Conservation (phyloP, 305 asterid species). For the Fraxinus paxiana region DNA sequence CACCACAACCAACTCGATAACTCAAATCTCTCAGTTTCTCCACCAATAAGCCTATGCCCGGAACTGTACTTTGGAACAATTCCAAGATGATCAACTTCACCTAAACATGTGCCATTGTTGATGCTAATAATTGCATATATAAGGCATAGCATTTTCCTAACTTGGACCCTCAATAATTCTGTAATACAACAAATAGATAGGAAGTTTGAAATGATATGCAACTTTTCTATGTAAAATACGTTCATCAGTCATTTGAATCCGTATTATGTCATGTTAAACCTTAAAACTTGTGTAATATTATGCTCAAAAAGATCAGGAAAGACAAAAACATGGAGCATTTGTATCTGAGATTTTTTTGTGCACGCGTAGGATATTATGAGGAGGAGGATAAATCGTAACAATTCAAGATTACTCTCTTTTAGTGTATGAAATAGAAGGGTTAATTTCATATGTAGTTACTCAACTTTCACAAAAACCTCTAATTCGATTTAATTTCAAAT, state of each 20-base stretch:
- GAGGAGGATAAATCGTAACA: neutral
- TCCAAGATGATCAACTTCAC: conserved; percentile 4
- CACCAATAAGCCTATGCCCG: conserved; percentile 25
- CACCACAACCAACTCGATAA: conserved; percentile 5
- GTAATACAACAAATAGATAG: conserved; percentile 25
- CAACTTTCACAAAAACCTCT: neutral
- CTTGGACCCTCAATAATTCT: conserved; percentile 36
- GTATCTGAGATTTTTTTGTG: neutral
- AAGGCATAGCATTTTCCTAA: conserved; percentile 11
- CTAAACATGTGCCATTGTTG: conserved; percentile 22
- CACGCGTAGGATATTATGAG: neutral
- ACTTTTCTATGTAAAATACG: neutral
- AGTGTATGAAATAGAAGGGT: neutral
- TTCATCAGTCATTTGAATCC: neutral
- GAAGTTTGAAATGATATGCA: neutral
- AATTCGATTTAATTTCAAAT: neutral
- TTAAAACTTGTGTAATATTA: neutral
- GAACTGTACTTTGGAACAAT: neutral
- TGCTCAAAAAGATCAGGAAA: neutral
- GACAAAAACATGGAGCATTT: neutral
- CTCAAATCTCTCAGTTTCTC: neutral
- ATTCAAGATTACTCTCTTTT: neutral
- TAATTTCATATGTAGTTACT: neutral
- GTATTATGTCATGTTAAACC: neutral
- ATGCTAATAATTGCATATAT: neutral